These are phyloP conservation scores for Ceratobasidium sp. DNA, from an alignment of 1,284 basidiomycete genomes.

Conservation along the genomic window DNA sequence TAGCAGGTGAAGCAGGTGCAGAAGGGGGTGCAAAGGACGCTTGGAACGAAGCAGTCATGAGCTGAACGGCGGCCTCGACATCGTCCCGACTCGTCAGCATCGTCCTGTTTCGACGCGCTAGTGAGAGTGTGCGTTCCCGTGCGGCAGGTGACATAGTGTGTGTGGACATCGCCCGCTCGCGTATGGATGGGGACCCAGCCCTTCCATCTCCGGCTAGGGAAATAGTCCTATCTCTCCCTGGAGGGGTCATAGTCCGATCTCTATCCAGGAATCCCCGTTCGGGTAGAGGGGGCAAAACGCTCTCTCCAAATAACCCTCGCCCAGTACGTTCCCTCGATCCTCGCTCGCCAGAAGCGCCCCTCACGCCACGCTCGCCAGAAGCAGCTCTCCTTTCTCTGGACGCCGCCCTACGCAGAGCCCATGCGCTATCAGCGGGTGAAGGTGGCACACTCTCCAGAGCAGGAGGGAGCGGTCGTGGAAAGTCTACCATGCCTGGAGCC, in stretches of 20 bases:
- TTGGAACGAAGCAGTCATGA: slow-evolving; percentile 21
- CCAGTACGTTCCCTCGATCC: background rate
- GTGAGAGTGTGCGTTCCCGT: slow-evolving; percentile 31
- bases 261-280: slow-evolving; percentile 1
- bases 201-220: slow-evolving; percentile 3
- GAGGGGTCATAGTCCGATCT: background rate
- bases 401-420: background rate
- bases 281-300: slow-evolving; percentile 1
- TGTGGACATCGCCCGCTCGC: background rate
- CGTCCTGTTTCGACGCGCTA: slow-evolving; percentile 14
- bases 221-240: background rate
- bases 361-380: background rate
- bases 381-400: background rate
- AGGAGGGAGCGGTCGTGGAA: slow-evolving; percentile 11
- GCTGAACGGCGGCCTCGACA: slow-evolving; percentile 26
- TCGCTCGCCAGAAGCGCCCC: background rate
- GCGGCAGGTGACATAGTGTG: background rate
- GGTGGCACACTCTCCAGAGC: slow-evolving; percentile 31
- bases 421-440: slow-evolving; percentile 39
- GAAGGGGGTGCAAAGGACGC: slow-evolving; percentile 30
- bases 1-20: background rate
- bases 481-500: background rate
- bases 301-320: slow-evolving; percentile 26
- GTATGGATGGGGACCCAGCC: background rate
- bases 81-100: slow-evolving; percentile 27